Conservation (phyloP, 2,329 filamentous ascomycete genomes). For the Ascochyta pisi region DNA sequence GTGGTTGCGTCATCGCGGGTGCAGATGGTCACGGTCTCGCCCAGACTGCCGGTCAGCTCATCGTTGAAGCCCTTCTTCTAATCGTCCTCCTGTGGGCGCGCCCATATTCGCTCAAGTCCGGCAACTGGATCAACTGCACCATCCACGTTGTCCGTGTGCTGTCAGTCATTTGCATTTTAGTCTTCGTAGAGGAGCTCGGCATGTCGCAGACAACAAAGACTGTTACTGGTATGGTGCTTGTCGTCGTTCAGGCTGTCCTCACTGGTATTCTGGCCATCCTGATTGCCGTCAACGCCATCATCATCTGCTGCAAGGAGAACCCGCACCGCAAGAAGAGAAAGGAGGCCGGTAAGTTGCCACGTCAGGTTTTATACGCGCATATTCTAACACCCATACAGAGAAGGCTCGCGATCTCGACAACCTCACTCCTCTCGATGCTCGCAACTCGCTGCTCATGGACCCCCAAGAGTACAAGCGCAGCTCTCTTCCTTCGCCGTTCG, state of each 20-base stretch:
- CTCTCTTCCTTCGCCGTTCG: conserved; percentile 40
- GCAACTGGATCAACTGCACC: conserved; percentile 90
- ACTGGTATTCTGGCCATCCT: conserved; percentile 85
- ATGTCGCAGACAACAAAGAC: conserved; percentile 93
- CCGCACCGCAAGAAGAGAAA: conserved; percentile 88
- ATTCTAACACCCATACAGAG: conserved; percentile 60
- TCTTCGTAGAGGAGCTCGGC: conserved; percentile 93
- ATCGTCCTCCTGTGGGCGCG: conserved; percentile 80
- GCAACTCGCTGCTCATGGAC: conserved; percentile 82
- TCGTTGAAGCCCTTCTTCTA: conserved; percentile 82
- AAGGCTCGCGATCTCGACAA: conserved; percentile 80
- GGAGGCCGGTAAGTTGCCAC: conserved; percentile 75
- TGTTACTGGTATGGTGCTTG: conserved; percentile 88
- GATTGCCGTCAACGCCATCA: conserved; percentile 87
- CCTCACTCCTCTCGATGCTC: conserved; percentile 84
- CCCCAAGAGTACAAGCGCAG: conserved; percentile 56
- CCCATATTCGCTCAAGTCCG: conserved; percentile 84
- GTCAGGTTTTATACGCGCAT: not conserved
- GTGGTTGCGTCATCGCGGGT: conserved; percentile 83
- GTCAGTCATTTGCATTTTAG: conserved; percentile 84
- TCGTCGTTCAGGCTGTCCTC: conserved; percentile 86
- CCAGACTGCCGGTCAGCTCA: conserved; percentile 80
- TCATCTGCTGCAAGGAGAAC: conserved; percentile 83
- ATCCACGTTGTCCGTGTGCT: conserved; percentile 90
- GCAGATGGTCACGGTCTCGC: conserved; percentile 83